Conservation (phyloP, 768 basidiomycete species). For the Trametes cingulata region DNA sequence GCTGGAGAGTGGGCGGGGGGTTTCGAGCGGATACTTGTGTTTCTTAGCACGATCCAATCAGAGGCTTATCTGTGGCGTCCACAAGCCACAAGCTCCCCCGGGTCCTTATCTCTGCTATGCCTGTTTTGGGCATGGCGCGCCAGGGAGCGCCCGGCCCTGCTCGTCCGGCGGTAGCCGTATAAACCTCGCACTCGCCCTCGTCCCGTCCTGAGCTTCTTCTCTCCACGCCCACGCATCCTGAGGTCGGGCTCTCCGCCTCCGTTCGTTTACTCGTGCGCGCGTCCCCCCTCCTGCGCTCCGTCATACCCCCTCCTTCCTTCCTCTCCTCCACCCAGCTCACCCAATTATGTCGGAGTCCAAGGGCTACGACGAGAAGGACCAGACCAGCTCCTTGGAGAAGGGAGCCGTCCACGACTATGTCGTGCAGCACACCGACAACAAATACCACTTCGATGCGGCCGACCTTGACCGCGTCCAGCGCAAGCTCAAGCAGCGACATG, state of each 20-base stretch:
- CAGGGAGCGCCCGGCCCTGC: background rate
- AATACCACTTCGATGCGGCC: constrained; percentile 53
- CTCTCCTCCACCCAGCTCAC: background rate
- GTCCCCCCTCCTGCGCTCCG: background rate
- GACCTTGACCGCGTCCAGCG: constrained; percentile 74
- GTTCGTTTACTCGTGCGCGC: constrained; percentile 13
- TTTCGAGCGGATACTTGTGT: background rate
- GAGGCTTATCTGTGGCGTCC: constrained; percentile 14
- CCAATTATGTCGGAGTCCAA: constrained; percentile 12
- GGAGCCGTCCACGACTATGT: constrained; percentile 28
- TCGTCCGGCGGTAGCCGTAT: constrained; percentile 11
- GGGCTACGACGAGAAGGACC: constrained; percentile 28
- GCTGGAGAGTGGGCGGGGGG: background rate
- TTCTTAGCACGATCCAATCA: background rate
- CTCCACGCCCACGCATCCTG: constrained; percentile 10
- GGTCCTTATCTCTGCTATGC: constrained; percentile 10
- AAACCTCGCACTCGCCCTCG: background rate
- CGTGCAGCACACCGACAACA: constrained; percentile 25
- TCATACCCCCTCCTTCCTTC: background rate
- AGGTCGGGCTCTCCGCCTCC: constrained; percentile 13
- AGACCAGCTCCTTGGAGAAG: constrained; percentile 30
- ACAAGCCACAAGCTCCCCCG: constrained; percentile 15
- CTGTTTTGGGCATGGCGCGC: background rate
- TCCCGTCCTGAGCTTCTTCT: constrained; percentile 4
- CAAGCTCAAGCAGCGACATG: constrained; percentile 73